Conservation (phyloP, 2,329 filamentous ascomycete species). For the Monilinia vaccinii-corymbosi region DNA sequence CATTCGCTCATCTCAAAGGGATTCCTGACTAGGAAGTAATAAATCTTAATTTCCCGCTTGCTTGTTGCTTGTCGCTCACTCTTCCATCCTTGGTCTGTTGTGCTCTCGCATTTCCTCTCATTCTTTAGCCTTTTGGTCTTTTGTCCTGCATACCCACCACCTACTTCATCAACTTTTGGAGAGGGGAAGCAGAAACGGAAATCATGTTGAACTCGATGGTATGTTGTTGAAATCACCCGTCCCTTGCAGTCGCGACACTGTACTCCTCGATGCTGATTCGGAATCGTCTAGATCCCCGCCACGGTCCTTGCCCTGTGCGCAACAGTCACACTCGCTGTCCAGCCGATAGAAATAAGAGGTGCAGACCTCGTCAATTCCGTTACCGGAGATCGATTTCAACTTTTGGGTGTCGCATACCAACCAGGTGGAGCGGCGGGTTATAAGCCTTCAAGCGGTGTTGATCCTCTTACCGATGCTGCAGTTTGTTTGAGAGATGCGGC, state of each 20-base stretch:
- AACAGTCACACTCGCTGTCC: slow-evolving; percentile 44
- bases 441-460: slow-evolving; percentile 42
- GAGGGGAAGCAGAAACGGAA: too few relatives aligned
- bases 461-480: slow-evolving; percentile 50
- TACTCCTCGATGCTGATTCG: not conserved
- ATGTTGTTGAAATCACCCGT: not conserved
- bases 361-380: slow-evolving; percentile 50
- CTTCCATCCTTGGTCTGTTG: not conserved
- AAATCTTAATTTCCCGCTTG: not conserved
- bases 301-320: slow-evolving; percentile 25
- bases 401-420: slow-evolving; percentile 61
- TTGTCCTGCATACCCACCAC: not conserved
- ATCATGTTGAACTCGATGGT: too few relatives aligned
- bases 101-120: not conserved
- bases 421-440: slow-evolving; percentile 57
- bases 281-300: slow-evolving; percentile 11
- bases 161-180: not conserved
- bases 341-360: slow-evolving; percentile 46
- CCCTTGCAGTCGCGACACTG: too few relatives aligned
- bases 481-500: slow-evolving; percentile 56
- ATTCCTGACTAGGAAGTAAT: not conserved
- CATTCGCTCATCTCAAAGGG: not conserved
- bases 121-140: not conserved
- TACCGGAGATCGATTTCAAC: slow-evolving; percentile 52
- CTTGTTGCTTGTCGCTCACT: too few relatives aligned